phyloP scores from a whole-genome alignment of 164 flowering plant genomes.

The Cinnamomum micranthum region DNA sequence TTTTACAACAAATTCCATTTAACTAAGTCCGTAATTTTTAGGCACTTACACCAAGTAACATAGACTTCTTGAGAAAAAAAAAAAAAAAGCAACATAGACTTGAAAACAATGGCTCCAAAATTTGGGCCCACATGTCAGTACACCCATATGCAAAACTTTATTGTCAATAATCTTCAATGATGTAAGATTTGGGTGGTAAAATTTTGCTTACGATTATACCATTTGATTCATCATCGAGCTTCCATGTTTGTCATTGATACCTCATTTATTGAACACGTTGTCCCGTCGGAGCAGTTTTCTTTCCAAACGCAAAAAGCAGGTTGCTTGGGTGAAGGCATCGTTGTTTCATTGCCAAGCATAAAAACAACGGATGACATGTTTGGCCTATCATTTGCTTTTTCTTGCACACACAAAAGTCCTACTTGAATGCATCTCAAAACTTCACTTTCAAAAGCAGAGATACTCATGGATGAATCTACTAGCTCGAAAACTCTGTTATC shows the following conservation, averaged over 20 bases:
- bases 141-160: no score
- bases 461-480: constrained; percentile 8
- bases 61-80: no score
- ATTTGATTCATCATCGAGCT: neutral
- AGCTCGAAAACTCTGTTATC: constrained; percentile 8
- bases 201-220: no score
- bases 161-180: no score
- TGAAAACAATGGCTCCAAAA: no score
- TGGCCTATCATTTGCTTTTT: constrained; percentile 9
- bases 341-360: constrained; percentile 5
- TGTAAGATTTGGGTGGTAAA: no score
- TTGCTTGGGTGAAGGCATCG: constrained; percentile 25
- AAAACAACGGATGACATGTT: neutral
- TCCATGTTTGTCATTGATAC: constrained; percentile 2
- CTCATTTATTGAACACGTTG: constrained; percentile 9
- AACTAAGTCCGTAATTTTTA: no score
- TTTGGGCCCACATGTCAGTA: no score
- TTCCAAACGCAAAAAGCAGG: constrained; percentile 12
- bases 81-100: no score
- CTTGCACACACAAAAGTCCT: constrained; percentile 15
- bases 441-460: neutral
- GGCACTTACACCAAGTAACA: no score
- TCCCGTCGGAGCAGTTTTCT: neutral
- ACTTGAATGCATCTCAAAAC: constrained; percentile 15
- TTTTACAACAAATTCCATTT: no score